Evolutionary conservation across 352 stramenopile genomes (phyloP).

Genomic region (Thalassiosira livingstoniorum): DNA sequence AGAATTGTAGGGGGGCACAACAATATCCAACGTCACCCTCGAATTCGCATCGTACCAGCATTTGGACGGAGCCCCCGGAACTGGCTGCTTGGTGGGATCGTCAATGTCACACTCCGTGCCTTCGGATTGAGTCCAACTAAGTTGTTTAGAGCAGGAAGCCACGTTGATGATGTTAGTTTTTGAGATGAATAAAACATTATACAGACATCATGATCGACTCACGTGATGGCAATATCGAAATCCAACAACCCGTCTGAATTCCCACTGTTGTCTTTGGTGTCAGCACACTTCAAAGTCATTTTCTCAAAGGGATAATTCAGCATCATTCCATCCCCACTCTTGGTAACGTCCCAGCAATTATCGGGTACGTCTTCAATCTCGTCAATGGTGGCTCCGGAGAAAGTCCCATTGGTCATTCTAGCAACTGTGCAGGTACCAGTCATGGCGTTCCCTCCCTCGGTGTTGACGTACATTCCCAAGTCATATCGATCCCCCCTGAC

Average conservation of each 20-base stretch:
- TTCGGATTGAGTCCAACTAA: no score
- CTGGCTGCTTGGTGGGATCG: neutral
- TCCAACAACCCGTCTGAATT: conserved; percentile 20
- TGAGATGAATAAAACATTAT: no score
- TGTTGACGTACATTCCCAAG: conserved; percentile 34
- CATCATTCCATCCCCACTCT: neutral
- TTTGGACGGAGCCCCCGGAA: neutral
- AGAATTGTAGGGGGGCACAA: conserved; percentile 7
- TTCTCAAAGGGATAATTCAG: conserved; percentile 14
- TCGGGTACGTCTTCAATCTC: neutral
- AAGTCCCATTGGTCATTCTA: neutral
- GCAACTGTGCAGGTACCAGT: conserved; percentile 6
- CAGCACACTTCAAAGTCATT: conserved; percentile 10
- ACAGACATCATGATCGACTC: neutral
- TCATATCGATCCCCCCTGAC: neutral
- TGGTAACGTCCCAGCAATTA: conserved; percentile 9
- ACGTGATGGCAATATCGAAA: conserved; percentile 14
- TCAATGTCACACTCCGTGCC: neutral
- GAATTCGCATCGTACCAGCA: neutral
- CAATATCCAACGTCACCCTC: neutral
- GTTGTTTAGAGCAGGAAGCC: no score
- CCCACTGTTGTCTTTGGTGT: no score
- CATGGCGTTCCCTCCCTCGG: conserved; percentile 27
- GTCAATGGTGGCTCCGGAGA: neutral
- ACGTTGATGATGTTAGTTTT: no score